phyloP scores from a whole-genome alignment of 768 basidiomycete genomes.

The Rossbeevera mucosa region DNA sequence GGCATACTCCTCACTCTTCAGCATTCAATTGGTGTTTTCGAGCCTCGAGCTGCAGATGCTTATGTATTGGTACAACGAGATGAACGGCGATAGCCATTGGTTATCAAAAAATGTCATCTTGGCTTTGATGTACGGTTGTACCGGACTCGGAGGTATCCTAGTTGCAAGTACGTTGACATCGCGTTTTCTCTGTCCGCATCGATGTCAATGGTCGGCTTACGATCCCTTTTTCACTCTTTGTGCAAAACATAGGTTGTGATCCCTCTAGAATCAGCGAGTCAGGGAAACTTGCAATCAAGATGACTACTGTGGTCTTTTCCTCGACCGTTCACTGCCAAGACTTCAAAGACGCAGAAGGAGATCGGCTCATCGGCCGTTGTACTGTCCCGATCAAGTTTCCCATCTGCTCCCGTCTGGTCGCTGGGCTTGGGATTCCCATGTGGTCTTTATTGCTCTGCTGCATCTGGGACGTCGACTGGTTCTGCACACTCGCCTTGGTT shows the following conservation, averaged over 20 bases:
- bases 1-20: conserved; percentile 31
- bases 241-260: conserved; percentile 16
- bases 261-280: conserved; percentile 25
- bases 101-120: conserved; percentile 37
- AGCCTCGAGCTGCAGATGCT: conserved; percentile 34
- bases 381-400: conserved; percentile 46
- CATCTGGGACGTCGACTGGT: conserved; percentile 35
- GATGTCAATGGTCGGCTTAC: neutral
- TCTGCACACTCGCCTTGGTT: conserved; percentile 25
- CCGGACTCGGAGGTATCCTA: conserved; percentile 37
- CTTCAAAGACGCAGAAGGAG: conserved; percentile 44
- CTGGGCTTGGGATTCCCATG: conserved; percentile 31
- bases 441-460: conserved; percentile 37
- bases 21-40: conserved; percentile 27
- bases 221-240: neutral
- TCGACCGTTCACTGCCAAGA: conserved; percentile 50
- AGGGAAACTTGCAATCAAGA: conserved; percentile 28
- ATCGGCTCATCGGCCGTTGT: conserved; percentile 33
- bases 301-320: conserved; percentile 36
- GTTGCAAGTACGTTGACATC: conserved; percentile 29
- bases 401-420: conserved; percentile 30
- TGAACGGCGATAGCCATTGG: conserved; percentile 35
- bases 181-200: neutral
- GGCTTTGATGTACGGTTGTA: conserved; percentile 35
- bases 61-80: conserved; percentile 38